These are phyloP conservation scores for Cytospora piceae DNA, from an alignment of 2,329 filamentous ascomycete genomes.

Conservation along the genomic window DNA sequence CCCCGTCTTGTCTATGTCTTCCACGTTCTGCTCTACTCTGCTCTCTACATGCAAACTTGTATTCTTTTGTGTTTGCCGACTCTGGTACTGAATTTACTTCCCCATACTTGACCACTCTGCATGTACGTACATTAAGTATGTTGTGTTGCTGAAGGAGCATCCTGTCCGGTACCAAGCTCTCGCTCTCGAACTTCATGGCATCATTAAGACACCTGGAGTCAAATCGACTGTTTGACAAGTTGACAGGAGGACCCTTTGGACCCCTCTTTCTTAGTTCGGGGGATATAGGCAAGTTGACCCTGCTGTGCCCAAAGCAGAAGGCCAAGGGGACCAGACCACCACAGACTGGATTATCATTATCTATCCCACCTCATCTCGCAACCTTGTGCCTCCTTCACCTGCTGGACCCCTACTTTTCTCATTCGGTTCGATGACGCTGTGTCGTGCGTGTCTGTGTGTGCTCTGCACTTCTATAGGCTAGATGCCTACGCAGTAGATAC, in stretches of 20 bases:
- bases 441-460: background rate
- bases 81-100: too few relatives aligned
- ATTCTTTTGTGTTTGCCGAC: too few relatives aligned
- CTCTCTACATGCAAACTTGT: background rate
- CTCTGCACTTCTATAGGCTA: too few relatives aligned
- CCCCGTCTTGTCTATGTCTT: background rate
- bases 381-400: conserved; percentile 10
- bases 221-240: background rate
- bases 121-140: too few relatives aligned
- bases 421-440: background rate
- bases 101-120: too few relatives aligned
- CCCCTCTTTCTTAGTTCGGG: background rate
- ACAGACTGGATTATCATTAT: conserved; percentile 1
- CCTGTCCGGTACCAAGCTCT: too few relatives aligned
- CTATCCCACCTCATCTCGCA: background rate
- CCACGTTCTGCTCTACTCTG: background rate
- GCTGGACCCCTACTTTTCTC: conserved; percentile 23
- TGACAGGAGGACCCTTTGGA: background rate
- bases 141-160: too few relatives aligned
- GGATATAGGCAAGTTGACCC: background rate
- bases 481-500: too few relatives aligned
- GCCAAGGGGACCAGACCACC: conserved; percentile 13
- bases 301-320: conserved; percentile 8
- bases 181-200: background rate
- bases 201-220: background rate